phyloP scores from a whole-genome alignment of 805 yeast genomes.

The Metschnikowia cubensis region DNA sequence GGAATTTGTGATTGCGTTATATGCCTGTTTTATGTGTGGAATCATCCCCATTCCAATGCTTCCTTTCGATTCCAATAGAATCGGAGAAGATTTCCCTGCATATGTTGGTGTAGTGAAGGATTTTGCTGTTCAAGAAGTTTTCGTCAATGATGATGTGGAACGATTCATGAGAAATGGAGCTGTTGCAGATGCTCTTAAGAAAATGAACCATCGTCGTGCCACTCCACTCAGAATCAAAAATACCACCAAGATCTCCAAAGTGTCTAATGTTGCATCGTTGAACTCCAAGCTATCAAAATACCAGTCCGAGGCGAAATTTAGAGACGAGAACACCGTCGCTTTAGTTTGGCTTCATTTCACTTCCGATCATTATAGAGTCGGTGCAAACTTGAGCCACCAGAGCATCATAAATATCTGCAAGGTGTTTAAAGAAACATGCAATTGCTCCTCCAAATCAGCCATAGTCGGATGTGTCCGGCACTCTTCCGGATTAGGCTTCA shows the following conservation, averaged over 20 bases:
- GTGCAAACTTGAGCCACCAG: constrained; percentile 54
- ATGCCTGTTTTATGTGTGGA: constrained; percentile 84
- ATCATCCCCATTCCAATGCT: constrained; percentile 71
- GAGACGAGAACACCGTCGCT: constrained; percentile 45
- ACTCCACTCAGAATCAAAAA: constrained; percentile 56
- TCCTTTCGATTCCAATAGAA: constrained; percentile 62
- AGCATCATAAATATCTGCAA: constrained; percentile 76
- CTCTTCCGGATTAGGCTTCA: constrained; percentile 79
- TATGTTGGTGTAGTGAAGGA: constrained; percentile 64
- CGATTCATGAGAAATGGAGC: constrained; percentile 63
- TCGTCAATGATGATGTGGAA: constrained; percentile 78
- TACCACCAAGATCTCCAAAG: constrained; percentile 54
- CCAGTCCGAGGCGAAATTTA: constrained; percentile 37
- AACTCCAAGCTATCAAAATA: constrained; percentile 42
- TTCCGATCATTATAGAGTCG: constrained; percentile 65
- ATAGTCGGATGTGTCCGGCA: constrained; percentile 85
- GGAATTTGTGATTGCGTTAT: constrained; percentile 76
- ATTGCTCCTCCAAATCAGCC: constrained; percentile 65
- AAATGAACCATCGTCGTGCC: constrained; percentile 30
- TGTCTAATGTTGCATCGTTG: constrained; percentile 36
- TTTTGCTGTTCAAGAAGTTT: constrained; percentile 64
- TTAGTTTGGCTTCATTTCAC: constrained; percentile 68
- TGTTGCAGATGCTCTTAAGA: constrained; percentile 55
- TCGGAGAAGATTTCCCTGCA: constrained; percentile 70
- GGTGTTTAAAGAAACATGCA: constrained; percentile 88